A percentile compares a stretch with the other conserved stretches of the same genome.
Evolutionary conservation across 2,329 filamentous ascomycete species (phyloP).

Genomic region (Plenodomus tracheiphilus): DNA sequence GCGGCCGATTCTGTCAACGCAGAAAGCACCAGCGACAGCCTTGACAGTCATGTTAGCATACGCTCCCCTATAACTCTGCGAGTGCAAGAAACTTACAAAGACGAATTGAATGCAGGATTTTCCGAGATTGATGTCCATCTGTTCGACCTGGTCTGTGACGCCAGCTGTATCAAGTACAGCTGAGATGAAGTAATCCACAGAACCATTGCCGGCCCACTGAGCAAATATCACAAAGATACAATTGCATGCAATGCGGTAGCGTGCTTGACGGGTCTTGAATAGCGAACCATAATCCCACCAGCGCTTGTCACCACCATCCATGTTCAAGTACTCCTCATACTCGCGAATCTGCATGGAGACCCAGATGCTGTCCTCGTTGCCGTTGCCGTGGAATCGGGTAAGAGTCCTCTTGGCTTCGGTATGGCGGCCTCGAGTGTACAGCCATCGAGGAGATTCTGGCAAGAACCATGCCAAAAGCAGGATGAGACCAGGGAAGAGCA

Average conservation of each 20-base stretch:
- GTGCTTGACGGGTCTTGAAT: conserved; percentile 51
- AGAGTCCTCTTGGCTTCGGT: conserved; percentile 59
- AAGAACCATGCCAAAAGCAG: conserved; percentile 54
- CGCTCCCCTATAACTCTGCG: too few species aligned
- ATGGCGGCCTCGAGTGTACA: conserved; percentile 56
- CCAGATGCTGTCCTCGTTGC: conserved; percentile 43
- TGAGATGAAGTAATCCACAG: conserved; percentile 36
- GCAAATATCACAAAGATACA: conserved; percentile 58
- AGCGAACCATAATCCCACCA: conserved; percentile 62
- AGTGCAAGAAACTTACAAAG: conserved; percentile 17
- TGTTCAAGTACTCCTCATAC: conserved; percentile 57
- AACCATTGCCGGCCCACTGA: conserved; percentile 48
- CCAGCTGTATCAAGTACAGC: conserved; percentile 43
- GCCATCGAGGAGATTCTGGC: conserved; percentile 64
- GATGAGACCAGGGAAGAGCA: conserved; percentile 44
- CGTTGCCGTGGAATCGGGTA: conserved; percentile 57
- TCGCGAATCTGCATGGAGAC: conserved; percentile 39
- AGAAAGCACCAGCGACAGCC: conserved; percentile 40
- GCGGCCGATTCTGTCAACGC: conserved; percentile 39
- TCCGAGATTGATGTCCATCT: conserved; percentile 45
- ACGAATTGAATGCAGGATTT: conserved; percentile 39
- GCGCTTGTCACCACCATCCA: conserved; percentile 58
- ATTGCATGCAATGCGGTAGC: conserved; percentile 56
- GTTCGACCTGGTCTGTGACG: conserved; percentile 33
- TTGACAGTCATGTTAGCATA: conserved; percentile 1